Evolutionary conservation across 1,284 basidiomycete genomes (phyloP), one percentile per base, ranked within the genome.

Genomic region (Microbotryum lychnidis-dioicae): DNA sequence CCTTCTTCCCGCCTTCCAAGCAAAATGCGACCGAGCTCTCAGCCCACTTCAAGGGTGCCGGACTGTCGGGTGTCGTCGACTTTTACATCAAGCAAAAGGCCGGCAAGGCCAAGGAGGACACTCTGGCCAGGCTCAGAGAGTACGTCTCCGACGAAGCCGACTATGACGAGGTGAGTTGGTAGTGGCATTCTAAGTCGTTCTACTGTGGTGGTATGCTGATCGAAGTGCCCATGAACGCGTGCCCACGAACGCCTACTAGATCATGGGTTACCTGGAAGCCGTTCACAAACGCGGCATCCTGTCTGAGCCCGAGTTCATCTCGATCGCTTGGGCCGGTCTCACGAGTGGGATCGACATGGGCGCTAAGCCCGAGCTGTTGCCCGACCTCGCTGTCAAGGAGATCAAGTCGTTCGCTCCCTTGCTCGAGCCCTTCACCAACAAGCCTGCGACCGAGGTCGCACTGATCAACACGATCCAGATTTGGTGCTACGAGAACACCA

Each of bases 391-490:
- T 20, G 77, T 93, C 50, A 84, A 86, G 68, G 89, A 92, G 81
- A 84, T 93, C 64, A 83, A 81, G 67, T 57, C 57, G 37, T 56
- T 58, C 50, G 56, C 50, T 44, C 83, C 88, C 12, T 83, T 96
- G 62, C 80, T 97, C 58, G 89, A 91, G 77, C 84, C 89, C 46
- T 97, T 96, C 79, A 89, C 86, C 73, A 82, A 82, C 61, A 84
- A 84, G 60, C 83, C 91, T 29, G 92, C 94, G 77, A 87, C 88
- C 27, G 84, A 97, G 78, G 89, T 97, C 57, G 84, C 86, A 47
- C 82, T 96, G 61, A 90, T 97, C 77, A 96, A 96, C 76, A 83
- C 86, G 60, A 89, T 93, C 25, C 93, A 97, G 79, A 82, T 91
- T 67, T 89, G 91, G 78, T 92, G 89, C 76, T 94, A 96, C 76